A percentile compares a stretch with the other conserved stretches of the same genome.
phyloP scores from a whole-genome alignment of 2,329 filamentous ascomycete species.

The Colletotrichum nymphaeae region DNA sequence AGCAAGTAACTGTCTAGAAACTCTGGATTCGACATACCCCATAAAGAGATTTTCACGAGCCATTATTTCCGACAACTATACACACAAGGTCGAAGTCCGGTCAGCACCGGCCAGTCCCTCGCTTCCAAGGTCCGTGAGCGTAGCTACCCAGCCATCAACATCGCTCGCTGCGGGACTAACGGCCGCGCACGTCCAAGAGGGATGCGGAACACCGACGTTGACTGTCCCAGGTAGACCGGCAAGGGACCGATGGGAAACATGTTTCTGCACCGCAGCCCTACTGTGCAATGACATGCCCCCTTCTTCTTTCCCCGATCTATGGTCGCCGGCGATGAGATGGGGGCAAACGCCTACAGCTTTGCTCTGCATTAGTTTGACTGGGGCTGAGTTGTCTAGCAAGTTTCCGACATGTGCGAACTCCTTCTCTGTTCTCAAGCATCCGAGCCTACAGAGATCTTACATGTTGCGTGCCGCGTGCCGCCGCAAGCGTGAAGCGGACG shows the following conservation, averaged over 20 bases:
- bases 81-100: not conserved
- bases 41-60: not conserved
- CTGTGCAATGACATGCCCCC: not conserved
- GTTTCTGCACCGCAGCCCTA: conserved; percentile 8
- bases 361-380: not conserved
- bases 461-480: not conserved
- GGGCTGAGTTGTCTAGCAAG: not conserved
- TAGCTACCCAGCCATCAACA: conserved; percentile 11
- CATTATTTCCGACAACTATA: not conserved
- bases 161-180: not conserved
- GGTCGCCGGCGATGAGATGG: not conserved
- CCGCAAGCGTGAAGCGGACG: not conserved
- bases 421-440: not conserved
- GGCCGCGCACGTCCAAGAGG: conserved; percentile 26
- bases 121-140: conserved; percentile 19
- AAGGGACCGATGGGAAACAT: conserved; percentile 12
- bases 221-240: conserved; percentile 17
- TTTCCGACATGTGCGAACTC: not conserved
- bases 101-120: not conserved
- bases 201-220: conserved; percentile 18
- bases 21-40: not conserved
- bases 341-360: not conserved
- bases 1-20: not conserved
- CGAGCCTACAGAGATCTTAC: not conserved
- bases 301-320: not conserved